Conservation (phyloP, 164 flowering plant species). For the Vitis riparia region DNA sequence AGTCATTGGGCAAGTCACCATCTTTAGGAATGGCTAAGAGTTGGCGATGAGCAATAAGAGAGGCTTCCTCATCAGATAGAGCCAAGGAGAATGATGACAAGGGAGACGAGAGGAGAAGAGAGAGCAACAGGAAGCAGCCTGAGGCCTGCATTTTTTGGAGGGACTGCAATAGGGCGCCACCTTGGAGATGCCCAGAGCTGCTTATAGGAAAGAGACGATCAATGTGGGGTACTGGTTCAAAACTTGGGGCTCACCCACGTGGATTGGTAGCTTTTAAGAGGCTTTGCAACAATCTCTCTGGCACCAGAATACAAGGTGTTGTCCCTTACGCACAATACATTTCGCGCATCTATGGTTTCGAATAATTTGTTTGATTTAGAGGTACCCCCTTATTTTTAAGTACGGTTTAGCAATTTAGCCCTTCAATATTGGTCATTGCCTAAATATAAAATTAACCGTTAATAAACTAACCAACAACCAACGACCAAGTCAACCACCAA, state of each 20-base stretch:
- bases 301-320: background rate
- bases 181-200: conserved; percentile 35
- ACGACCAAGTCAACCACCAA: too few relatives aligned
- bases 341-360: too few relatives aligned
- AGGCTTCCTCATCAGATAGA: conserved; percentile 36
- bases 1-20: conserved; percentile 33
- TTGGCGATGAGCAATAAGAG: conserved; percentile 42
- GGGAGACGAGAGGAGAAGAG: conserved; percentile 15
- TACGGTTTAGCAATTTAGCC: too few relatives aligned
- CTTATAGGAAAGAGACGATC: conserved; percentile 12
- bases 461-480: too few relatives aligned
- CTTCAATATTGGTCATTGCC: too few relatives aligned
- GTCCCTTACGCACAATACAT: too few relatives aligned
- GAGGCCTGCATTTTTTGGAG: conserved; percentile 30
- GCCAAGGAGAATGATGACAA: conserved; percentile 18
- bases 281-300: conserved; percentile 5
- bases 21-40: conserved; percentile 22
- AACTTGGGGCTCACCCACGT: too few relatives aligned
- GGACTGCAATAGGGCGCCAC: conserved; percentile 4
- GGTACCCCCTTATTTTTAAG: too few relatives aligned
- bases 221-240: too few relatives aligned
- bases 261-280: background rate
- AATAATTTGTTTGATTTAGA: too few relatives aligned
- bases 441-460: too few relatives aligned
- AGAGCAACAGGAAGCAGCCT: conserved; percentile 33